Evolutionary conservation across 164 flowering plant genomes (phyloP).

Genomic region (Tetrastigma voinierianum): DNA sequence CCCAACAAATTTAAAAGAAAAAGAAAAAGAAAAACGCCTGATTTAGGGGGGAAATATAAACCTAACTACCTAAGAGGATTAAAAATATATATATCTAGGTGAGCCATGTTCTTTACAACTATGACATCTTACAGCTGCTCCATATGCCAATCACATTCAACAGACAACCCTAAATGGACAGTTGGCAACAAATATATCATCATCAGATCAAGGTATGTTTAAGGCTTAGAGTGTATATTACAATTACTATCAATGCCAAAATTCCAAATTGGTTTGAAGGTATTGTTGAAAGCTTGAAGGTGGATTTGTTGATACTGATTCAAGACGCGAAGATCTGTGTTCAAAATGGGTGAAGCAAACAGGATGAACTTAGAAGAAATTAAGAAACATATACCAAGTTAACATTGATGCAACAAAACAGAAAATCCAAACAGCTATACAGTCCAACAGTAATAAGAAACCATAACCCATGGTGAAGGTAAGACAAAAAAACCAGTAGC

Average conservation of each 20-base stretch:
- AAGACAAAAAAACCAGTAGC: background rate
- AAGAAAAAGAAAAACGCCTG: too few relatives aligned
- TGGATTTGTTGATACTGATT: slow-evolving; percentile 60
- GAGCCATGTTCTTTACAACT: too few relatives aligned
- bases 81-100: too few relatives aligned
- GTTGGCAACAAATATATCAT: background rate
- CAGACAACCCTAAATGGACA: background rate
- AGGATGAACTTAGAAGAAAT: background rate
- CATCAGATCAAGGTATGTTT: background rate
- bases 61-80: too few relatives aligned
- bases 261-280: slow-evolving; percentile 77
- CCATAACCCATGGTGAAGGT: background rate
- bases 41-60: too few relatives aligned
- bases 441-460: too few relatives aligned
- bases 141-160: too few relatives aligned
- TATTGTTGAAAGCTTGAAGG: slow-evolving; percentile 77
- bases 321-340: slow-evolving; percentile 71
- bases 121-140: too few relatives aligned
- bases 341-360: background rate
- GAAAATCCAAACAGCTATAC: background rate
- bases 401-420: background rate
- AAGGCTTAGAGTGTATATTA: slow-evolving; percentile 30
- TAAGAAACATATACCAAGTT: background rate
- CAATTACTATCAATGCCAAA: slow-evolving; percentile 84
- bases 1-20: too few relatives aligned